Conservation (phyloP, 148 eudicot genomes). For the Tetragonia tetragonoides region DNA sequence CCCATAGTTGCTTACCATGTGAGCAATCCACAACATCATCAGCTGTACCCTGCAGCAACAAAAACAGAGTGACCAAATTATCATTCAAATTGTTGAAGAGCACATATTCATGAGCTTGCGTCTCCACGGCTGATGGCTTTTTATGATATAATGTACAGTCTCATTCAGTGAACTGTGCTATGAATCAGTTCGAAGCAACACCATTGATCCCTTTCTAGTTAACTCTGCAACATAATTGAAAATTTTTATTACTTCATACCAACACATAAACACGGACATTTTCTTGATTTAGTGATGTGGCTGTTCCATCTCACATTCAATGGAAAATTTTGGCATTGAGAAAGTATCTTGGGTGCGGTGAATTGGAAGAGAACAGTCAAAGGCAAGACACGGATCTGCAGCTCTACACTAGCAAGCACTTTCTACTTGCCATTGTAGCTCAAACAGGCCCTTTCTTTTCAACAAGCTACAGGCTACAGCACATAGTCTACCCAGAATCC, state of each 20-base stretch:
- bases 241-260: not conserved
- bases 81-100: not conserved
- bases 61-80: constrained; percentile 8
- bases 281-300: not conserved
- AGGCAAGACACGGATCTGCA: not conserved
- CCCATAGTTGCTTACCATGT: constrained; percentile 89
- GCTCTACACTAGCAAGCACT: not conserved
- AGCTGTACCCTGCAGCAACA: constrained; percentile 61
- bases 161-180: not conserved
- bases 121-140: not conserved
- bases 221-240: not conserved
- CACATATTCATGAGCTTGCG: not conserved
- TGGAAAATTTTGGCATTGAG: not conserved
- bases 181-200: not conserved
- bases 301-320: not conserved
- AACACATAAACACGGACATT: not conserved
- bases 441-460: not conserved
- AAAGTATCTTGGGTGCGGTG: not conserved
- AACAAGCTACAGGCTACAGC: not conserved
- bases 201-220: not conserved
- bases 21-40: constrained; percentile 86
- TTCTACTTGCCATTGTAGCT: not conserved
- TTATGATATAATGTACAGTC: not conserved
- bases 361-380: not conserved
- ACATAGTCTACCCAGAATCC: not conserved